phyloP scores from a whole-genome alignment of 2,329 filamentous ascomycete genomes.

The Aspergillus sp. region DNA sequence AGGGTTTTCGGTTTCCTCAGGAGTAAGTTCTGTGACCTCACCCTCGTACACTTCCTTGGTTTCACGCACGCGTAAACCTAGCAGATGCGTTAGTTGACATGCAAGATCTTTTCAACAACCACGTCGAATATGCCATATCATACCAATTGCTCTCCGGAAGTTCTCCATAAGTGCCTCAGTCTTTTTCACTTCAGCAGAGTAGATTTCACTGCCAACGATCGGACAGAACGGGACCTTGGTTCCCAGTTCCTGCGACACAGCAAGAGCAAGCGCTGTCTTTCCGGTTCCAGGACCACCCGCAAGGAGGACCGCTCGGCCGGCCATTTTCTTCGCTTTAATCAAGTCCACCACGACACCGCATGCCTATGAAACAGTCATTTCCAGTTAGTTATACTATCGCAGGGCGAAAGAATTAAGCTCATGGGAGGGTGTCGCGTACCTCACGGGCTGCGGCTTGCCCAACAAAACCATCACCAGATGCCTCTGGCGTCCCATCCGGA shows the following conservation, averaged over 20 bases:
- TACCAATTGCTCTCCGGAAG: conserved; percentile 90
- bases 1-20: conserved; percentile 96
- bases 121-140: conserved; percentile 3
- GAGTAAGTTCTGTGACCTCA: conserved; percentile 94
- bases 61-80: conserved; percentile 82
- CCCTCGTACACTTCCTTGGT: conserved; percentile 99
- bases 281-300: conserved; percentile 93
- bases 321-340: conserved; percentile 95
- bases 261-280: conserved; percentile 91
- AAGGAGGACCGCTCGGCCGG: conserved; percentile 82
- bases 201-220: conserved; percentile 96
- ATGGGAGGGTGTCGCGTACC: conserved; percentile 43
- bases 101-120: too few relatives aligned
- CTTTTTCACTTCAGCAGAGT: conserved; percentile 98
- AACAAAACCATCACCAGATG: conserved; percentile 73
- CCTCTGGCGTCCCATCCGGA: conserved; percentile 75
- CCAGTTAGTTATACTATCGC: neutral
- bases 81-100: conserved; percentile 10
- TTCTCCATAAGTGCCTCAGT: conserved; percentile 99
- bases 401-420: conserved; percentile 1
- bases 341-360: conserved; percentile 93
- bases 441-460: conserved; percentile 83
- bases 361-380: conserved; percentile 46
- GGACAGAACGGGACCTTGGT: conserved; percentile 98
- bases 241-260: conserved; percentile 91